Evolutionary conservation across 2,329 filamentous ascomycete species (phyloP), one percentile per base, ranked within the genome.

Genomic region (Tolypocladium tropicale): DNA sequence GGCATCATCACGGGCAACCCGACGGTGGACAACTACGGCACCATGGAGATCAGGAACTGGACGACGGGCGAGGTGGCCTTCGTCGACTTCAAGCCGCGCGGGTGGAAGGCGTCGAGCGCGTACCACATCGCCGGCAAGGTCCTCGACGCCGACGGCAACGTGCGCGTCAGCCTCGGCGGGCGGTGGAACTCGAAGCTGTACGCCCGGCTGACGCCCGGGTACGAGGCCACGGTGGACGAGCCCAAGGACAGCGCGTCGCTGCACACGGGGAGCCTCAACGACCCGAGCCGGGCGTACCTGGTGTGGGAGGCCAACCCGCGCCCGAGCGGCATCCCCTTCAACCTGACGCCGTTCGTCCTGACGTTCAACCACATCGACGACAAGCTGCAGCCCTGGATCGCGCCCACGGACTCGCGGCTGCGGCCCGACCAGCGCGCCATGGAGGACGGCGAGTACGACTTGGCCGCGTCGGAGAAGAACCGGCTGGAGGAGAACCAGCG

Each of bases 121-220:
- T 96, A 92, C 71, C 88, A 95, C 65, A 86, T 97, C 37, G 79
- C 84, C 0, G 94, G 94, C 59, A 94, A 93, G 72, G 87, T 96
- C 4, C 78, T 92, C 53, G 92, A 94, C 65, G 77, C 82, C 5
- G 77, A 84, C 51, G 91, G 91, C n/a, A 83, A 85, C 37, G 89
- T 94, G 10, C 84, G 88, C 54, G 92, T 94, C 81, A 92, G 87
- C 68, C 84, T 99, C 58, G 94, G 93, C 43, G 94, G 94, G 1
- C 86, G 91, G 37, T 99, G 94, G 94, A 97, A 97, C 71, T 94
- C 95, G 68, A 95, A 93, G 72, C 86, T 99, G 57, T 99, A 96
- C 68, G 94, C 93, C 6, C 89, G 94, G 32, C 80, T 93, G 61
- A 96, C 93, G 0, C 92, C 93, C 0, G 94, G 93, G 5, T 96